These are phyloP conservation scores for Coniosporium tulheliwenetii DNA, from an alignment of 2,329 filamentous ascomycete genomes.

Conservation along the genomic window DNA sequence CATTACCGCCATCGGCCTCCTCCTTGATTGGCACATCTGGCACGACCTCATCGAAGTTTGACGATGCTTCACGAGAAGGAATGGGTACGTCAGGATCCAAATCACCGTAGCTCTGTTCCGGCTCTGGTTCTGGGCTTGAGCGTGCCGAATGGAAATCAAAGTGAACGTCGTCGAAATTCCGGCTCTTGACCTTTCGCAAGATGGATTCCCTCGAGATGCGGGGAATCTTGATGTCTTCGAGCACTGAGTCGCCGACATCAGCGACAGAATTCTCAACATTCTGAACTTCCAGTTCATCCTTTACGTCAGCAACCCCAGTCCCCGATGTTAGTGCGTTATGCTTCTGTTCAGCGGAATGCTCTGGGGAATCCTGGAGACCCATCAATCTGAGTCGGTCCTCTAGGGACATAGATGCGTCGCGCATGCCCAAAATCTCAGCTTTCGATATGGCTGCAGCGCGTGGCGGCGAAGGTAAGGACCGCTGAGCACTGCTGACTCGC, in stretches of 20 bases:
- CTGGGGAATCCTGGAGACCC: conserved; percentile 49
- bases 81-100: conserved; percentile 80
- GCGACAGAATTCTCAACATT: conserved; percentile 19
- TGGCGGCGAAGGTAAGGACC: conserved; percentile 59
- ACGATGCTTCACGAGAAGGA: conserved; percentile 62
- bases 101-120: conserved; percentile 37
- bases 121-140: conserved; percentile 42
- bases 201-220: conserved; percentile 91
- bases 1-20: conserved; percentile 42
- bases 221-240: conserved; percentile 47
- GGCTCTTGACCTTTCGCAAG: conserved; percentile 65
- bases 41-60: conserved; percentile 41
- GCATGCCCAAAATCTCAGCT: conserved; percentile 62
- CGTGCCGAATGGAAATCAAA: conserved; percentile 21
- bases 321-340: not conserved
- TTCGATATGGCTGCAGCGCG: conserved; percentile 52
- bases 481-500: conserved; percentile 48
- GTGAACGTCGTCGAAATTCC: conserved; percentile 33
- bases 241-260: conserved; percentile 17
- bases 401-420: conserved; percentile 56
- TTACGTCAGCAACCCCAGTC: not conserved
- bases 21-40: conserved; percentile 53
- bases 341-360: not conserved
- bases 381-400: conserved; percentile 78
- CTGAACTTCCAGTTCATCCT: conserved; percentile 6